Conservation (phyloP, 805 yeast genomes). For the Yarrowia alimentaria region DNA sequence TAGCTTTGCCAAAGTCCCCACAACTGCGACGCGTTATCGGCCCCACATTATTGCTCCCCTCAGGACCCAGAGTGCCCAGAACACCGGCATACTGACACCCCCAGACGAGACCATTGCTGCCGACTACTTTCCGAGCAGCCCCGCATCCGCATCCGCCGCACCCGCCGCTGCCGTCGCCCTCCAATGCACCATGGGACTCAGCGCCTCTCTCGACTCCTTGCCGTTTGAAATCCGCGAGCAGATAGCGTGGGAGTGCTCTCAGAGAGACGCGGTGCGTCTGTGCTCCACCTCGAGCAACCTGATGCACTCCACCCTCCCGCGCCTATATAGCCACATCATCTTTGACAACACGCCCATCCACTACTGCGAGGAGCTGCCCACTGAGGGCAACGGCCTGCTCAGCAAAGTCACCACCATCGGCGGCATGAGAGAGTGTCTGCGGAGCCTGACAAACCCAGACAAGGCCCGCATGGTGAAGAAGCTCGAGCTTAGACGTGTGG, state of each 20-base stretch:
- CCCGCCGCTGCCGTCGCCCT: no score
- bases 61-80: not conserved
- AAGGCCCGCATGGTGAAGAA: constrained; percentile 34
- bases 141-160: no score
- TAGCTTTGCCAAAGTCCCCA: not conserved
- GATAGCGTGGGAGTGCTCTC: constrained; percentile 37
- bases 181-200: no score
- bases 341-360: constrained; percentile 39
- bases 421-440: constrained; percentile 38
- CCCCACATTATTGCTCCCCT: not conserved
- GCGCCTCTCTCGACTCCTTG: constrained; percentile 30
- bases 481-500: constrained; percentile 33
- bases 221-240: constrained; percentile 37
- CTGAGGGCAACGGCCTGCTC: constrained; percentile 10
- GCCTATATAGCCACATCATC: constrained; percentile 37
- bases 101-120: not conserved
- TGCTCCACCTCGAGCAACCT: constrained; percentile 35
- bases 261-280: constrained; percentile 39
- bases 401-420: constrained; percentile 38
- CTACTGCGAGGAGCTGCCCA: constrained; percentile 31
- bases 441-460: constrained; percentile 32
- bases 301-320: constrained; percentile 33
- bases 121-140: not conserved
- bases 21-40: not conserved
- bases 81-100: not conserved